Evolutionary conservation across 2,329 filamentous ascomycete species (phyloP), one percentile per base, ranked within the genome.

Genomic region (Talaromyces rugulosus): DNA sequence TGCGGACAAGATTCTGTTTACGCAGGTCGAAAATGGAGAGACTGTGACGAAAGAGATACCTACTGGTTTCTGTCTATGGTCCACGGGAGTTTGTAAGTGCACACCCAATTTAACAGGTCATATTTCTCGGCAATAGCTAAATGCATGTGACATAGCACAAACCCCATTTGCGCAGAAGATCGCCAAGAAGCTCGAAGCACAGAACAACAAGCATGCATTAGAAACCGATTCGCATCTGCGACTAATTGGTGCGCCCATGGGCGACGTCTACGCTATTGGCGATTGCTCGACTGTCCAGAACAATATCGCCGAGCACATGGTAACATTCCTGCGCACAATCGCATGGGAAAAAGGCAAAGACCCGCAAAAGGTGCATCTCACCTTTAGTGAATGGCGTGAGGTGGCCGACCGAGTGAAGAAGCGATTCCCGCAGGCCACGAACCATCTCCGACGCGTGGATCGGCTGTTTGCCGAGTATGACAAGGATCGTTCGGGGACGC

Each of bases 271-370:
- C 72, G 93, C 93, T 55, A 92, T 99, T 65, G 95, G 95, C 14
- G 95, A 99, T 78, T 98, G 95, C 78, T 84, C 91, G 6, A 99
- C 96, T 0, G 94, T 99, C 0, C 96, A 99, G 73, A 99, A 99
- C 81, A 99, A 99, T 69, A 83, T 98, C 1, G 91, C 93, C 3
- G 91, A 96, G 71, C 89, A 97, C 78, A 88, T 99, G 69, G 84
- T 97, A 55, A 89, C 87, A 23, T 99, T 98, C 78, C 84, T 99
- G 11, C 92, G 92, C 64, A 91, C 87, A 16, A 83, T 96, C 2
- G 92, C 95, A 9, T 97, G 90, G 88, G 94, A 96, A 76, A 91
- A 90, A 66, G 94, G 93, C 73, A 89, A 90, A 70, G 90, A 98
- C 70, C 94, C 94, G 0, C 88, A 96, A 74, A 90, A 87, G n/a